Evolutionary conservation across 306 rosid species (phyloP), one percentile per base, ranked within the genome.

Genomic region (Castanea mollissima): DNA sequence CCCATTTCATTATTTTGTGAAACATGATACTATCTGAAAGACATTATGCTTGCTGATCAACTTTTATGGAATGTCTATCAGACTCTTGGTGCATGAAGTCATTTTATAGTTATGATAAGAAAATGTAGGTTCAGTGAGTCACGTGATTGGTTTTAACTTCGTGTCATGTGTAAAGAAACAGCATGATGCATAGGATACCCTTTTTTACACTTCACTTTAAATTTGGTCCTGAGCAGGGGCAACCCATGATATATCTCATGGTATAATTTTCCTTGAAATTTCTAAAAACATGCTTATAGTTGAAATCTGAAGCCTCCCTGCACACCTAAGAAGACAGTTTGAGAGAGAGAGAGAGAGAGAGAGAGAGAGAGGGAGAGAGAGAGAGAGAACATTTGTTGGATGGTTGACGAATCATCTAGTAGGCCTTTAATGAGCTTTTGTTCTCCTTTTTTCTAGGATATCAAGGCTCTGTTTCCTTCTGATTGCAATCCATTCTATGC

Each of bases 401-500:
- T 68, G 38, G 15, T 19, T 35, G 27, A 68, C 1, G 13, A 68
- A 68, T 68, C 38, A 34, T 38, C 51, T 35, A 35, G 72, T 68
- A 35, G 52, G 27, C 20, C 16, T 58, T 59, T 34, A 52, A 59
- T 54, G 56, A 38, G 65, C 44, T 46, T 20, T 54, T 15, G n/a
- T 31, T 44, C 52, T 76, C 55, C 11, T 35, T 13, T 68, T 60
- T 72, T 83, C 49, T 90, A 96, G 99, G 94, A 79, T 57, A 93
- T 96, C 86, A 91, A 71, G 87, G 88, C 89, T 10, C 87, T 93
- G 74, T 96, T 96, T 83, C 99, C 99, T 78, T 55, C 93, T 55
- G 98, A 93, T 78, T 82, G 88, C 93, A 89, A 87, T 84, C 99
- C 99, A 2, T 96, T 96, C 89, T 96, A 96, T 81, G 98, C 99